phyloP scores from a whole-genome alignment of 2,329 filamentous ascomycete genomes.

The Epichloe sylvatica region DNA sequence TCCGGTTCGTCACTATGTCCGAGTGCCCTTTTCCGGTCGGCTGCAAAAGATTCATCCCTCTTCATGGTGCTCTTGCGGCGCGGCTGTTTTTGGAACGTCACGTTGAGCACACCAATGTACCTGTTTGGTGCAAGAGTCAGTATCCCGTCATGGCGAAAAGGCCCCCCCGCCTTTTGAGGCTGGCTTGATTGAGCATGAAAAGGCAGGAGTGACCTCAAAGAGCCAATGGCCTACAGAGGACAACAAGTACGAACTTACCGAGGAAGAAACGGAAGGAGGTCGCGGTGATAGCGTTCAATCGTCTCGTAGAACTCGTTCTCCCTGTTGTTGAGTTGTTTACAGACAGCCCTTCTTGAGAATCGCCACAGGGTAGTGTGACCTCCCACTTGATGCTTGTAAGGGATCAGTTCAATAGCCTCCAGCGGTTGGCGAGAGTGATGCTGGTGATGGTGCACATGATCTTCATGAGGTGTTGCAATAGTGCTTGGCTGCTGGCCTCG shows the following conservation, averaged over 20 bases:
- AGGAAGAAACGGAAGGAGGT: slow-evolving; percentile 80
- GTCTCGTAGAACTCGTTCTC: slow-evolving; percentile 99
- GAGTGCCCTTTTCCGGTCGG: slow-evolving; percentile 24
- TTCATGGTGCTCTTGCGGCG: slow-evolving; percentile 48
- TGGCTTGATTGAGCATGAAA: neutral
- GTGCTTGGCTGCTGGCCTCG: slow-evolving; percentile 19
- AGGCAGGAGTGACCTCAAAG: neutral
- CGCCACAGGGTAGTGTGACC: slow-evolving; percentile 94
- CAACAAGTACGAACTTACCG: slow-evolving; percentile 39
- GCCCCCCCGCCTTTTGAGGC: too few relatives aligned
- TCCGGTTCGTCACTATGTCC: slow-evolving; percentile 9
- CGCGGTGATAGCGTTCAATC: slow-evolving; percentile 79
- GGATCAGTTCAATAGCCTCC: slow-evolving; percentile 88
- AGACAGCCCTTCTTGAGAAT: slow-evolving; percentile 87
- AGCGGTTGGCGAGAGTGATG: slow-evolving; percentile 47
- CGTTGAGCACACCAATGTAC: slow-evolving; percentile 94
- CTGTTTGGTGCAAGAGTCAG: slow-evolving; percentile 29
- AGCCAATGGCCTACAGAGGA: neutral
- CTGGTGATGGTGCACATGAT: slow-evolving; percentile 38
- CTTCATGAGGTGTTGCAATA: slow-evolving; percentile 29
- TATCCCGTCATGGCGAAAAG: neutral
- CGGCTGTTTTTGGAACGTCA: slow-evolving; percentile 76
- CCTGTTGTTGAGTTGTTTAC: slow-evolving; percentile 94
- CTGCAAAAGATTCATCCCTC: slow-evolving; percentile 30
- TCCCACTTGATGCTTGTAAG: slow-evolving; percentile 93